Evolutionary conservation across 768 basidiomycete species (phyloP), one percentile per base, ranked within the genome.

Genomic region (Mycena sanguinolenta): DNA sequence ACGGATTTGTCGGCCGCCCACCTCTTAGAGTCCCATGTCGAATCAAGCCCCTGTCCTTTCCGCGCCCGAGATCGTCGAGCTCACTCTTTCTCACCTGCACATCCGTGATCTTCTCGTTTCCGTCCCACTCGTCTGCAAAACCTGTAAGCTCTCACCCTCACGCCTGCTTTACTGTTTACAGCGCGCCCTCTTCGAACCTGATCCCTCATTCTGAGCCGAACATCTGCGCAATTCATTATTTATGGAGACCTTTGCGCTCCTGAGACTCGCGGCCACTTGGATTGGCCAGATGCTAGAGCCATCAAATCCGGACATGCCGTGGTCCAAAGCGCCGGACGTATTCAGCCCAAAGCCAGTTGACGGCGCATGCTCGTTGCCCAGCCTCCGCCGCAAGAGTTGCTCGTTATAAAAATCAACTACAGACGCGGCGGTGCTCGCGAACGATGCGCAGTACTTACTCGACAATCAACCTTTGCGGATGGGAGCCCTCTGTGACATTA

Each of bases 321-420:
- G 38, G 58, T 34, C 65, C 49, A 8, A 17, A 3, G 58, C 65
- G 0, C 46, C 65, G 13, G 38, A 28, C 1, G 65, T 58, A 0
- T 67, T 67, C 21, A n/a, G 14, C 23, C 25, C 16, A 36, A 67
- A 1, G 58, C 58, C 4, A 59, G 65, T 25, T 63, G 62, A 52
- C 34, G 62, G 25, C 53, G 62, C 25, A 63, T 63, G 62, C 65
- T 67, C 6, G 25, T 67, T 12, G 13, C 27, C 2, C 65, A 60
- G 50, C 65, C 65, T 0, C 65, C 65, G 0, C 50, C n/a, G 25
- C 34, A 19, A 13, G 53, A 14, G 28, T 17, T 67, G 46, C 3
- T 39, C 49, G n/a, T 66, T 14, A 5, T 9, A 7, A 25, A 59
- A 17, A 39, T 13, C 0, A 38, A 46, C 27, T 49, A 66, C 21